A percentile compares a stretch with the other conserved stretches of the same genome.
These are phyloP conservation scores for Globisporangium polare DNA, from an alignment of 352 stramenopile genomes.

Conservation along the genomic window DNA sequence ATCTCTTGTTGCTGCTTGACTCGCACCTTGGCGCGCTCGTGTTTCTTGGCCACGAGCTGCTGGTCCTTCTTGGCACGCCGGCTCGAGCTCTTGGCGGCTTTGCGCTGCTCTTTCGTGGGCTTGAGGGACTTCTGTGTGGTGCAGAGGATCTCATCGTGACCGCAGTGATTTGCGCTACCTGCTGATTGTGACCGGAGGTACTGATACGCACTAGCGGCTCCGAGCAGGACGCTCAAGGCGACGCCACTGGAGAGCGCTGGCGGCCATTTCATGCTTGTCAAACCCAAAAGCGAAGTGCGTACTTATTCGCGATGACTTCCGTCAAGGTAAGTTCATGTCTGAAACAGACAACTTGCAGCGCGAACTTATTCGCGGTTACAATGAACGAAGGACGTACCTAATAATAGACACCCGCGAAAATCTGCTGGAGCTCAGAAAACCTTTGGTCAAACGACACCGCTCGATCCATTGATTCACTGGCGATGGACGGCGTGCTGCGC, in stretches of 20 bases:
- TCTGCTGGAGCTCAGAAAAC: slow-evolving; percentile 7
- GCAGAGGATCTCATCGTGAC: not conserved
- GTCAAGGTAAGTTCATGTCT: too few relatives aligned
- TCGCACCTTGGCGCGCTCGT: slow-evolving; percentile 11
- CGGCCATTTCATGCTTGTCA: slow-evolving; percentile 8
- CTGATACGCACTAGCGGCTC: not conserved
- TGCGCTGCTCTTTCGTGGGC: slow-evolving; percentile 15
- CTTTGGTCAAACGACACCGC: too few relatives aligned
- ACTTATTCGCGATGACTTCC: too few relatives aligned
- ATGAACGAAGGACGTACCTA: too few relatives aligned
- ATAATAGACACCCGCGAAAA: too few relatives aligned
- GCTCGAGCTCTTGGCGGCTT: slow-evolving; percentile 10
- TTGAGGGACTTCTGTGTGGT: slow-evolving; percentile 12
- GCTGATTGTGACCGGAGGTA: not conserved
- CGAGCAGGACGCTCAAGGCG: not conserved
- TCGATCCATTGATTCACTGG: too few relatives aligned
- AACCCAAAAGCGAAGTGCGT: not conserved
- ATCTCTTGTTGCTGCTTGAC: slow-evolving; percentile 15
- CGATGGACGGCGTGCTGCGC: slow-evolving; percentile 6
- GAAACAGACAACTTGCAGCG: too few relatives aligned
- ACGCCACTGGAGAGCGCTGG: not conserved
- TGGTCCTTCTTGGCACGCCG: slow-evolving; percentile 34
- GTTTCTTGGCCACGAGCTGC: slow-evolving; percentile 23
- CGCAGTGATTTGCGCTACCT: not conserved
- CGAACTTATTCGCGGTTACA: too few relatives aligned